Evolutionary conservation across 345 rosid genomes (phyloP).

Genomic region (Ricinus communis): DNA sequence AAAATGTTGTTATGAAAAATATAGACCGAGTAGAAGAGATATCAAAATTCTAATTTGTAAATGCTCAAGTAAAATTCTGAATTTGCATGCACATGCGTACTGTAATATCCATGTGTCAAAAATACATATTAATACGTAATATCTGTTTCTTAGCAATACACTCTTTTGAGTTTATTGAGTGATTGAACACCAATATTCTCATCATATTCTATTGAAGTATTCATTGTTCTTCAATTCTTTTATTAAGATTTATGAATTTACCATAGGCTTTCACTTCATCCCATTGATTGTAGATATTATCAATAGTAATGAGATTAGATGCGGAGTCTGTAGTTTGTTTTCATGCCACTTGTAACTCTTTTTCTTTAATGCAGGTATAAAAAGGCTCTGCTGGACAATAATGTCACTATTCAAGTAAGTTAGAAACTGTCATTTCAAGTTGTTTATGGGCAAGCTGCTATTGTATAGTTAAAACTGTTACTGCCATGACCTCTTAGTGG

Average conservation of each 20-base stretch:
- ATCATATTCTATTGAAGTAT: not conserved
- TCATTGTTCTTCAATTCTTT: not conserved
- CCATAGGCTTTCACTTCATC: not conserved
- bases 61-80: too few species aligned
- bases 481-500: not conserved
- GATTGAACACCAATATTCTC: not conserved
- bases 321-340: not conserved
- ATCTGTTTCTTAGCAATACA: not conserved
- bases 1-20: too few species aligned
- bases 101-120: too few species aligned
- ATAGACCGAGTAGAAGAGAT: too few species aligned
- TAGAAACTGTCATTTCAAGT: not conserved
- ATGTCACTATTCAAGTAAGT: constrained; percentile 70
- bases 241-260: not conserved
- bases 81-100: too few species aligned
- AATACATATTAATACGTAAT: too few species aligned
- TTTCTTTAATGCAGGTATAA: constrained; percentile 62
- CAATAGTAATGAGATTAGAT: not conserved
- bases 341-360: not conserved
- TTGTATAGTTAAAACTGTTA: not conserved
- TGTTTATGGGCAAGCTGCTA: not conserved
- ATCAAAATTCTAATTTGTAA: too few species aligned
- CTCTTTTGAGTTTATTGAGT: not conserved
- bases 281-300: not conserved
- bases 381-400: constrained; percentile 80